These are phyloP conservation scores for Aspergillus mulundensis DNA, from an alignment of 495 filamentous ascomycete genomes.

Conservation along the genomic window DNA sequence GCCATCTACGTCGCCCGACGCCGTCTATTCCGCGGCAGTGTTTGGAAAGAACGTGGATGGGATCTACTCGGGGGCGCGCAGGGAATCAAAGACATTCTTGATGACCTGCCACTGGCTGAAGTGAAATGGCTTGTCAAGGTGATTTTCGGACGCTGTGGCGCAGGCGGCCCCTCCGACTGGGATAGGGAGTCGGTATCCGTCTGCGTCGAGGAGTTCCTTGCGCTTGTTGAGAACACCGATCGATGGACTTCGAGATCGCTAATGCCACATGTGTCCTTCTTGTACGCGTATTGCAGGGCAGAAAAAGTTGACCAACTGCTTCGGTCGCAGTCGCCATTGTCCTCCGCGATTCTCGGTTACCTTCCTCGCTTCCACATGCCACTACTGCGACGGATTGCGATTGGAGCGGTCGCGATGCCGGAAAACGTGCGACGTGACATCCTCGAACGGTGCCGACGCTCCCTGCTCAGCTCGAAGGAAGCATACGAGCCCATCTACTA, in stretches of 20 bases:
- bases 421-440: too few species aligned
- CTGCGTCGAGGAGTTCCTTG: not conserved
- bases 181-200: not conserved
- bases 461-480: not conserved
- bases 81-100: not conserved
- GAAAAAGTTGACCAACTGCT: not conserved
- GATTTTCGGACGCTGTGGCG: not conserved
- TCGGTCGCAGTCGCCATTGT: not conserved
- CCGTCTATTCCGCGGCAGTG: not conserved
- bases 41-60: slow-evolving; percentile 1
- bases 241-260: not conserved
- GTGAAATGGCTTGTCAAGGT: not conserved
- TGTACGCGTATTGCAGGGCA: not conserved
- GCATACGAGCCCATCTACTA: not conserved
- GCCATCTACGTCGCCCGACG: not conserved
- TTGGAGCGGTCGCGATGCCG: too few species aligned
- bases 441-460: not conserved
- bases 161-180: not conserved
- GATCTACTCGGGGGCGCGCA: not conserved
- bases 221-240: not conserved
- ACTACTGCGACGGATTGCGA: too few species aligned
- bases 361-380: too few species aligned
- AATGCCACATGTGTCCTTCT: not conserved
- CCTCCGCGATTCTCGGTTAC: not conserved
- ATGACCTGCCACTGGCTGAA: not conserved